A percentile compares a stretch with the other conserved stretches of the same genome.
phyloP scores from a whole-genome alignment of 805 yeast species.

The Debaryomyces maramus region DNA sequence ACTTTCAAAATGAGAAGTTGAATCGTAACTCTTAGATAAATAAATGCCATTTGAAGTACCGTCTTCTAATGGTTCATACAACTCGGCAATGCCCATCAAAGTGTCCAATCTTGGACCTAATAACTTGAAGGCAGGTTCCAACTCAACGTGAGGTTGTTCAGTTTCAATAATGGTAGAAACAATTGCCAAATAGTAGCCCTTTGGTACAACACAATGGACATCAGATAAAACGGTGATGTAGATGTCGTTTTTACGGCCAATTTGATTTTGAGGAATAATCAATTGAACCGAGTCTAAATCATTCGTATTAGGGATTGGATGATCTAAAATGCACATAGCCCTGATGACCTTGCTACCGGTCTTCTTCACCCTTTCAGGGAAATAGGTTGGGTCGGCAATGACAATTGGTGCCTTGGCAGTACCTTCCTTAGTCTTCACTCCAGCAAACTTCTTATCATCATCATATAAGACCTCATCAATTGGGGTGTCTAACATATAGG shows the following conservation, averaged over 20 bases:
- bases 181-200: constrained; percentile 88
- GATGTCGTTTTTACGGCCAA: constrained; percentile 88
- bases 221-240: constrained; percentile 89
- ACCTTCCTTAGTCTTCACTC: constrained; percentile 91
- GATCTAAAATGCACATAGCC: constrained; percentile 86
- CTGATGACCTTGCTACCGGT: constrained; percentile 76
- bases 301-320: constrained; percentile 79
- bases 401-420: constrained; percentile 88
- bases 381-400: constrained; percentile 97
- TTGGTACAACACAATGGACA: constrained; percentile 86
- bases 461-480: constrained; percentile 83
- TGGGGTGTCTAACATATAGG: constrained; percentile 96
- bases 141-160: constrained; percentile 84
- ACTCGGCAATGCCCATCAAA: constrained; percentile 90
- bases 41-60: constrained; percentile 78
- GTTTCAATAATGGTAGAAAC: constrained; percentile 95
- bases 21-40: constrained; percentile 87
- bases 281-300: constrained; percentile 90
- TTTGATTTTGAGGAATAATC: constrained; percentile 95
- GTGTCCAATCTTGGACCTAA: constrained; percentile 80
- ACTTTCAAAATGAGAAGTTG: constrained; percentile 92
- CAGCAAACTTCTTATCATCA: constrained; percentile 64
- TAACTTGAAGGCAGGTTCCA: constrained; percentile 90
- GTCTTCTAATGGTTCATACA: constrained; percentile 83
- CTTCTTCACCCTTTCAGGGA: constrained; percentile 76